phyloP scores from a whole-genome alignment of 73 alveolate genomes.

The Blepharisma stoltei region DNA sequence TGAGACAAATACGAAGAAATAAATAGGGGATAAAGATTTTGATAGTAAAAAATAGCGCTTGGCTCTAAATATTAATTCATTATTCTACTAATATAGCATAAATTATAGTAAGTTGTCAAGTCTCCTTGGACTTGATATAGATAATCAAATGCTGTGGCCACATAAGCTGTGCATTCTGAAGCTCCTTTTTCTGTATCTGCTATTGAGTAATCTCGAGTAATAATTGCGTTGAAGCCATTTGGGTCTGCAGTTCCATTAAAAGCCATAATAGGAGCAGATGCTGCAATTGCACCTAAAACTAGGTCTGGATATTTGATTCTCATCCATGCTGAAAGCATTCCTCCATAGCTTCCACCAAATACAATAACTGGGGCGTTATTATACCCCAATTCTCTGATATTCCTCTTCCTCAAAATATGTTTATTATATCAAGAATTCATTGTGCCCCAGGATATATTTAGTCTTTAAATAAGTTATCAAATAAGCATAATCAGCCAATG shows the following conservation, averaged over 20 bases:
- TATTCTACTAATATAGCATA: no score
- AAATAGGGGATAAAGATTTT: no score
- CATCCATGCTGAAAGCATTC: conserved; percentile 76
- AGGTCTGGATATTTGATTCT: conserved; percentile 69
- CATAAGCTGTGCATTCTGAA: conserved; percentile 26
- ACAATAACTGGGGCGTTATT: conserved; percentile 41
- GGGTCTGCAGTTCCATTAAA: conserved; percentile 53
- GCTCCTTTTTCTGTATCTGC: background rate
- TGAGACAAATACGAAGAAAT: background rate
- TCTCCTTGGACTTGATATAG: background rate
- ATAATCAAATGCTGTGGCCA: conserved; percentile 26
- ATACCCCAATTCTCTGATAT: no score
- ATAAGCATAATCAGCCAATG: conserved; percentile 39
- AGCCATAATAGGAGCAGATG: conserved; percentile 66
- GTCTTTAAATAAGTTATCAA: conserved; percentile 3
- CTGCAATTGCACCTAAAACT: conserved; percentile 64
- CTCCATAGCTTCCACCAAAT: conserved; percentile 77
- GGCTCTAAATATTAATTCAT: background rate
- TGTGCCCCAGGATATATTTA: no score
- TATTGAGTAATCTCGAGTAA: conserved; percentile 15
- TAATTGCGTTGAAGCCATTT: conserved; percentile 44
- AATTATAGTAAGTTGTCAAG: background rate
- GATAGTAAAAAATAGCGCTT: background rate
- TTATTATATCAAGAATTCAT: no score
- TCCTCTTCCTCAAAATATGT: no score